phyloP scores from a whole-genome alignment of 805 yeast genomes.

The Martiniozyma abietophila region DNA sequence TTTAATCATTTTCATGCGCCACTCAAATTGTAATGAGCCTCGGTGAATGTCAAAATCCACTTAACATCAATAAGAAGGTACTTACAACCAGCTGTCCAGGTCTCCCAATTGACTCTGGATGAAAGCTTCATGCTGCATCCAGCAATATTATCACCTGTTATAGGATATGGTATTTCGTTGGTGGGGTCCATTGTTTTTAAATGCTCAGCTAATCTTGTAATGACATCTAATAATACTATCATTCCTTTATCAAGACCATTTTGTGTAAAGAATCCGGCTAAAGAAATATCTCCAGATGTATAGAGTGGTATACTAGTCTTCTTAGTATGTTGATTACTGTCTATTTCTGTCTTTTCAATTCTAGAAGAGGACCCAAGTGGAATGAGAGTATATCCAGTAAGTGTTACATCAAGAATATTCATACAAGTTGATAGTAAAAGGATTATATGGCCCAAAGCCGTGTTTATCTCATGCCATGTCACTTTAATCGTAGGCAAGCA shows the following conservation, averaged over 20 bases:
- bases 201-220: slow-evolving; percentile 40
- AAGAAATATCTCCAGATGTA: slow-evolving; percentile 63
- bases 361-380: slow-evolving; percentile 84
- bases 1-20: slow-evolving; percentile 1
- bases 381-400: slow-evolving; percentile 52
- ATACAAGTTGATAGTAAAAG: slow-evolving; percentile 58
- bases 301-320: slow-evolving; percentile 44
- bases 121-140: slow-evolving; percentile 66
- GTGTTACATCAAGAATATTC: slow-evolving; percentile 42
- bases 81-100: slow-evolving; percentile 88
- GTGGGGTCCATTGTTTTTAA: slow-evolving; percentile 39
- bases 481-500: slow-evolving; percentile 48
- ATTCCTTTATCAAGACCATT: slow-evolving; percentile 72
- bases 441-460: slow-evolving; percentile 81
- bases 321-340: slow-evolving; percentile 20
- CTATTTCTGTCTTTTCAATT: slow-evolving; percentile 47
- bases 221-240: slow-evolving; percentile 64
- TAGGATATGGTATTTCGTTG: slow-evolving; percentile 65
- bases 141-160: slow-evolving; percentile 65
- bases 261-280: slow-evolving; percentile 63
- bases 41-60: slow-evolving; percentile 75
- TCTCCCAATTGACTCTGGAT: slow-evolving; percentile 51
- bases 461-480: slow-evolving; percentile 87
- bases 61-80: slow-evolving; percentile 69
- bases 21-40: slow-evolving; percentile 24